Evolutionary conservation across 257 asterid genomes (phyloP).

Genomic region (Coffea canephora): DNA sequence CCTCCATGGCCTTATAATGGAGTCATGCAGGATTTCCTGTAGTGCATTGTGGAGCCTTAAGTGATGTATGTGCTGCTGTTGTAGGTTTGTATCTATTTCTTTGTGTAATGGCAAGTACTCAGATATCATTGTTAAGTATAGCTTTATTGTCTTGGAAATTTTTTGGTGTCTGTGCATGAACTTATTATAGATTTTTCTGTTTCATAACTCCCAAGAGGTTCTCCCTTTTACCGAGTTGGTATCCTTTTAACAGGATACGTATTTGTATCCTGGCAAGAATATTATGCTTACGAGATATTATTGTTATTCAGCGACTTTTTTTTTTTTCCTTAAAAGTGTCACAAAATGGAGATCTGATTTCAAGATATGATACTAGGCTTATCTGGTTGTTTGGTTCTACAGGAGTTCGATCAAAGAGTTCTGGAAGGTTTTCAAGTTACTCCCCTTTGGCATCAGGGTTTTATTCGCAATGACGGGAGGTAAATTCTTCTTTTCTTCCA

Average conservation of each 20-base stretch:
- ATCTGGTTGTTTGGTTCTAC: conserved; percentile 23
- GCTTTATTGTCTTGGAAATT: no score
- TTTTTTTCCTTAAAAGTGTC: neutral
- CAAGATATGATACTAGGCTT: neutral
- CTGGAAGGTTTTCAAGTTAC: conserved; percentile 92
- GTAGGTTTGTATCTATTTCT: no score
- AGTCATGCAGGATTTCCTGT: no score
- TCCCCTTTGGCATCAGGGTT: conserved; percentile 96
- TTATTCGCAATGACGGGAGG: conserved; percentile 85
- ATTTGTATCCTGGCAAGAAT: neutral
- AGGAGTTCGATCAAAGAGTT: conserved; percentile 81
- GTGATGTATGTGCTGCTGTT: no score
- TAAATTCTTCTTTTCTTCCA: conserved; percentile 12
- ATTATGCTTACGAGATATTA: neutral
- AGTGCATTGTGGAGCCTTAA: no score
- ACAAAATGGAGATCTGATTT: neutral
- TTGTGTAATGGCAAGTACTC: no score
- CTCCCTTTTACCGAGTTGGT: neutral
- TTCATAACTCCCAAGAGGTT: neutral
- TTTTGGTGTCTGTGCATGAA: no score
- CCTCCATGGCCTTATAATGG: no score
- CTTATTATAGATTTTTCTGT: neutral
- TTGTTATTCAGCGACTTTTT: neutral
- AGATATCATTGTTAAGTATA: no score
- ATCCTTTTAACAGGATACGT: neutral